Conservation (phyloP, 1,284 basidiomycete genomes). For the Marasmius oreades region DNA sequence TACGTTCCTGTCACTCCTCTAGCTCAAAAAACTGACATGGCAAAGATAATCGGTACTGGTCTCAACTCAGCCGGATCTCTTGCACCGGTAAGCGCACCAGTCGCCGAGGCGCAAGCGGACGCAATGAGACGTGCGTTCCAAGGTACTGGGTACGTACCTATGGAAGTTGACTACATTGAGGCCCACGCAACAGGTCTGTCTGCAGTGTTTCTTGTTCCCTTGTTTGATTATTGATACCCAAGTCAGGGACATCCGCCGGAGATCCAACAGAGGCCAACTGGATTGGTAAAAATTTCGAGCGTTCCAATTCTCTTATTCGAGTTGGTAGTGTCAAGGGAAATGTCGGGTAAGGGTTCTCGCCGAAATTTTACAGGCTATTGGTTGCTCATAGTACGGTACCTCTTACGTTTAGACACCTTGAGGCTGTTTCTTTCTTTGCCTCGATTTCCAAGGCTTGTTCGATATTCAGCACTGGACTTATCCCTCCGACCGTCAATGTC, state of each 20-base stretch:
- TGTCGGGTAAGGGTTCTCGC: conserved; percentile 42
- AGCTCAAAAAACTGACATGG: not conserved
- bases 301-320: conserved; percentile 28
- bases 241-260: conserved; percentile 42
- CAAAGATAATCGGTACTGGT: conserved; percentile 37
- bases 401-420: conserved; percentile 27
- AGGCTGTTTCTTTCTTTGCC: conserved; percentile 38
- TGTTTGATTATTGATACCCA: too few species aligned
- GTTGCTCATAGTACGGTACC: not conserved
- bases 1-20: conserved; percentile 9
- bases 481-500: conserved; percentile 40
- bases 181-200: conserved; percentile 42
- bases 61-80: conserved; percentile 34
- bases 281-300: conserved; percentile 34
- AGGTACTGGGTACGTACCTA: conserved; percentile 24
- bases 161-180: conserved; percentile 46
- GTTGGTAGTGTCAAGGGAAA: conserved; percentile 47
- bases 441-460: conserved; percentile 37
- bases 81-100: conserved; percentile 35
- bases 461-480: conserved; percentile 30
- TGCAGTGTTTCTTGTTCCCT: too few species aligned
- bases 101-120: conserved; percentile 30
- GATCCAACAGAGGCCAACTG: conserved; percentile 50
- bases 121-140: conserved; percentile 25
- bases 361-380: too few species aligned